Evolutionary conservation across 192 early-diverging fungal genomes (phyloP), one percentile per base, ranked within the genome.

Genomic region (Coemansia sp.): DNA sequence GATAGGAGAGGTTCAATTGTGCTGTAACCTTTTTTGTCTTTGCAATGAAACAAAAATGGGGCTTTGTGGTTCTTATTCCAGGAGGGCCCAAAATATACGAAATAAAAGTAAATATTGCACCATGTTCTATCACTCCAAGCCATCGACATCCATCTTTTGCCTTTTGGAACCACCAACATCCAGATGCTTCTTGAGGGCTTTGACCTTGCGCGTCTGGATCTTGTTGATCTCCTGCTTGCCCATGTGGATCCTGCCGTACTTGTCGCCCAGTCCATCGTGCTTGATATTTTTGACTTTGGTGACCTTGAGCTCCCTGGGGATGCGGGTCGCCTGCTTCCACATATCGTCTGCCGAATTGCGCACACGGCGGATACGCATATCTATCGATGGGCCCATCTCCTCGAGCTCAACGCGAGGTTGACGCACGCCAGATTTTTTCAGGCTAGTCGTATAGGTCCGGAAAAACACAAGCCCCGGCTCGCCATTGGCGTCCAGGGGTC

Each of bases 141-240:
- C 52, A 31, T 54, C 52, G 30, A 54, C 30, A n/a, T 59, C 68
- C 19, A 61, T 68, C 50, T 64, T 64, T 59, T 69, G 70, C 27
- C 23, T 65, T 55, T 78, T 77, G 61, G 27, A 38, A 6, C 58
- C 63, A 45, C 48, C 65, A 25, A 38, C 60, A 37, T 79, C 75
- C 30, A 79, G 66, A 22, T 59, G 62, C 55, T 80, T 74, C 84
- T 95, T 96, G 68, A 99, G 82, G 38, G 92, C 97, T 86, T 98
- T 97, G 90, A 99, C 94, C 85, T 99, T 99, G 67, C 97, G 84
- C 1, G 95, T 97, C 76, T 99, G 95, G 79, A 99, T 83, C 84
- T 93, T 92, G 57, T 82, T 67, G 47, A 99, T 85, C 48, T 97
- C 88, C 74, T 99, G 97, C 68, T 87, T 87, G 60, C 92, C 87